Base-by-base conservation (phyloP, 208 protist species). In the Wallacemonas sp. region DNA sequence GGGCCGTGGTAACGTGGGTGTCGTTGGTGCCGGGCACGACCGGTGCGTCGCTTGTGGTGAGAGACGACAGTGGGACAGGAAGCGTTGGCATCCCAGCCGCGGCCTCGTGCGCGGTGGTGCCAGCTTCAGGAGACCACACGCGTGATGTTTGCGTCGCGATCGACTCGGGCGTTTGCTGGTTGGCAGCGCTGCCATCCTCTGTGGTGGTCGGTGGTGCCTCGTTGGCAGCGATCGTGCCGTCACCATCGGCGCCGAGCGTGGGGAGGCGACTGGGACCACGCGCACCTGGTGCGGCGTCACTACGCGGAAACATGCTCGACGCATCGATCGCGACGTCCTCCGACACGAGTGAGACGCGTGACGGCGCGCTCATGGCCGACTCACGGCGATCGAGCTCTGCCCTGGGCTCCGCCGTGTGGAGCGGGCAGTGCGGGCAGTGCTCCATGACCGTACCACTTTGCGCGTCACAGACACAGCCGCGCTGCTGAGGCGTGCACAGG, bases 391-490 rank as follows among this genome's bases (percentile, higher is more conserved):
- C n/a, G 5, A 5, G 21, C 5, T 56, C 24, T 55, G n/a, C 47
- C 19, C 26, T 6, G 24, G 4, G 19, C 19, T 16, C 3, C n/a
- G 2, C 47, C 5, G 47, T 41, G 6, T 41, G 36, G 36, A 17
- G 14, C 36, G 52, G 30, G 52, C 52, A 58, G 19, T 58, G 52
- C 0, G 32, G 26, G 52, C 52, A 58, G 32, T 58, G 52, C 14
- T 4, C 19, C 2, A 36, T 3, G n/a, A 63, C 57, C 2, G 11
- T 5, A 8, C 52, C 52, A 24, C n/a, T 19, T 4, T 17, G 12
- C 16, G 12, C 29, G 19, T 58, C 52, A 30, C 52, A 58, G 4
- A 43, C 6, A 27, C 52, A 58, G 26, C 52, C 52, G 6, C 52
- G 52, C 29, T 6, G n/a, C 16, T 58, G 52, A 4, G 52, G 32